phyloP scores from a whole-genome alignment of 2,329 filamentous ascomycete genomes.

The Tetracladium maxilliforme region DNA sequence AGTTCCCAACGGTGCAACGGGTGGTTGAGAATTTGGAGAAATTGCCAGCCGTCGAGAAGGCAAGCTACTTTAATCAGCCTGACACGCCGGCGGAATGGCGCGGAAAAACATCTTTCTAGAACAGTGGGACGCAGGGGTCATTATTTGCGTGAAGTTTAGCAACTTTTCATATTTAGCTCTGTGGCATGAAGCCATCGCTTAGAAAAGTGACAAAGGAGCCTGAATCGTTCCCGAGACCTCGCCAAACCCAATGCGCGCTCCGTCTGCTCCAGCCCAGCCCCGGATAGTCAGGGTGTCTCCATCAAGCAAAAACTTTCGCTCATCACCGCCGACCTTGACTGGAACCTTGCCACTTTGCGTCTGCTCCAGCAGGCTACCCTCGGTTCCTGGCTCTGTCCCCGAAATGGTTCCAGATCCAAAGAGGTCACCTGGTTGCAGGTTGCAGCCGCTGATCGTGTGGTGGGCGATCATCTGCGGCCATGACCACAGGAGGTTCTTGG shows the following conservation, averaged over 20 bases:
- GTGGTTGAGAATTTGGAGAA: constrained; percentile 29
- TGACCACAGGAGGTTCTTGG: constrained; percentile 61
- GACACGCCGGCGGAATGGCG: constrained; percentile 38
- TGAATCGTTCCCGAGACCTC: constrained; percentile 51
- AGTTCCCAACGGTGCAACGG: constrained; percentile 28
- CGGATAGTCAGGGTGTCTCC: constrained; percentile 55
- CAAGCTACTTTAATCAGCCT: constrained; percentile 36
- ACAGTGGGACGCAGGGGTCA: no score
- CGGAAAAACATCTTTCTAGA: no score
- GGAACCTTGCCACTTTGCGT: constrained; percentile 52
- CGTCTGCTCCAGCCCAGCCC: constrained; percentile 51
- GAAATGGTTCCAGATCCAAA: constrained; percentile 70
- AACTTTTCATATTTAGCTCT: no score
- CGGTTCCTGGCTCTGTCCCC: constrained; percentile 38
- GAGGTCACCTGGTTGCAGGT: constrained; percentile 58
- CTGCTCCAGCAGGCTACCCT: constrained; percentile 61
- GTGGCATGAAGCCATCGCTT: no score
- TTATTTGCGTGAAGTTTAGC: no score
- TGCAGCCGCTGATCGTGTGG: constrained; percentile 63
- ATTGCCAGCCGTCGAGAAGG: constrained; percentile 33
- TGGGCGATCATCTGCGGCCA: constrained; percentile 76
- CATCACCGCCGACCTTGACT: constrained; percentile 45
- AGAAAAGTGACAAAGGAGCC: no score
- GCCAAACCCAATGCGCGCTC: constrained; percentile 62
- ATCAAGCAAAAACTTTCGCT: constrained; percentile 59